Base-by-base conservation (phyloP, 148 eudicot species). In the Polygonum aviculare region DNA sequence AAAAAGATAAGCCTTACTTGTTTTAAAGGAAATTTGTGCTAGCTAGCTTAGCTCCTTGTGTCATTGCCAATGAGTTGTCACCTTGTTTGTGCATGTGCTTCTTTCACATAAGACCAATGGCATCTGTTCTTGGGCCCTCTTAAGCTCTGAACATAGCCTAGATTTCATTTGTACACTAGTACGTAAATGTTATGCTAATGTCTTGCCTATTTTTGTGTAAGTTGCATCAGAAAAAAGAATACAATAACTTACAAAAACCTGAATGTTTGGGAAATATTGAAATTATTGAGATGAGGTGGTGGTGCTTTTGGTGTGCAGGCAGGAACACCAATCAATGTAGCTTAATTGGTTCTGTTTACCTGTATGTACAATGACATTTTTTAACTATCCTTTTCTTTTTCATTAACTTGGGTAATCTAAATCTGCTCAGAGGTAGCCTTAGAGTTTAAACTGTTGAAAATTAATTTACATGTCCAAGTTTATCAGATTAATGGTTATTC, bases 161-260 rank as follows among this genome's bases (percentile, higher is more conserved):
- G 72, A 41, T 67, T 38, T 38, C 72, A 67, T 67, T 67, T 67
- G 45, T 38, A 67, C 10, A 38, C 19, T 67, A 67, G 72, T 67
- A 35, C 31, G 10, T 38, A 15, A 36, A 15, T 3, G 44, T 36
- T 11, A 26, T 67, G 72, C 41, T 67, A 67, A 67, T 67, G 72
- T 36, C 72, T 67, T 67, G 72, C 72, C 72, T 36, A 67, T 35
- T 67, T 67, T 67, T 67, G 71, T 67, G 72, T 67, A 67, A 35
- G 19, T 15, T 15, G 31, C 31, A 57, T 21, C 8, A 19, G 19
- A 33, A 22, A 19, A 19, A 57, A 21, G 35, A 57, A 19, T 57
- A 7, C 31, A 57, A 33, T 67, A 12, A 63, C n/a, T 5, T 63
- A 40, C 63, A 57, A 57, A 12, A 18, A 8, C 62, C 26, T 57